Evolutionary conservation across 1,284 basidiomycete genomes (phyloP).

Genomic region (Heterobasidion parviporum): DNA sequence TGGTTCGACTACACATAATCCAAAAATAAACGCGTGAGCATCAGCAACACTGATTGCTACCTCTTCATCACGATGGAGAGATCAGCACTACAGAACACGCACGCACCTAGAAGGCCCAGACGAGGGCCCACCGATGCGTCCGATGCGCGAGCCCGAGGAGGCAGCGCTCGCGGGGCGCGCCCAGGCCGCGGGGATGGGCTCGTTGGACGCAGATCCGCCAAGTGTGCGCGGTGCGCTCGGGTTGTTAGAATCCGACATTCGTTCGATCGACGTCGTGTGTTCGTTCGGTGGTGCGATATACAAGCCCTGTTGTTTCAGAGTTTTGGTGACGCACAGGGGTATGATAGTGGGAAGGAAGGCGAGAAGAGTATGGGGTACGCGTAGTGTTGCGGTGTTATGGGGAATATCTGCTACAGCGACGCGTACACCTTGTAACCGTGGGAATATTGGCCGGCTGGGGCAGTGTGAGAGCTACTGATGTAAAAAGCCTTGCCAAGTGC

Average conservation of each 20-base stretch:
- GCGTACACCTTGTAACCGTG: no score
- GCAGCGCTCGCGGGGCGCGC: constrained; percentile 25
- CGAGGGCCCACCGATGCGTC: constrained; percentile 17
- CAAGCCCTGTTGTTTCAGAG: no score
- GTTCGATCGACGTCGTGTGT: not conserved
- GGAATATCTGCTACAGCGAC: no score
- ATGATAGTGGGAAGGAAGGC: no score
- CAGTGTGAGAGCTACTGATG: no score
- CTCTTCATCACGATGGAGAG: not conserved
- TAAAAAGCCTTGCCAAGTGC: no score
- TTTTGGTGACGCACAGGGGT: no score
- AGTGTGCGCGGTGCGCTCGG: constrained; percentile 27
- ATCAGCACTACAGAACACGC: not conserved
- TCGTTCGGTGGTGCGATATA: not conserved
- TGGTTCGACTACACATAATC: not conserved
- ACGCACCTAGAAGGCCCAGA: constrained; percentile 15
- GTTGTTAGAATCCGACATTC: constrained; percentile 31
- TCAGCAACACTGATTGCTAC: constrained; percentile 9
- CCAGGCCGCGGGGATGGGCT: constrained; percentile 37
- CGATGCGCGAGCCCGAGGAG: constrained; percentile 13
- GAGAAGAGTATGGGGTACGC: no score
- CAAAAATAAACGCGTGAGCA: not conserved
- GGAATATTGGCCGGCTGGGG: no score
- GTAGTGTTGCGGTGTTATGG: no score
- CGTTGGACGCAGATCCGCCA: constrained; percentile 30